Conservation (phyloP, 73 alveolate species). For the Effrenium voratum region DNA sequence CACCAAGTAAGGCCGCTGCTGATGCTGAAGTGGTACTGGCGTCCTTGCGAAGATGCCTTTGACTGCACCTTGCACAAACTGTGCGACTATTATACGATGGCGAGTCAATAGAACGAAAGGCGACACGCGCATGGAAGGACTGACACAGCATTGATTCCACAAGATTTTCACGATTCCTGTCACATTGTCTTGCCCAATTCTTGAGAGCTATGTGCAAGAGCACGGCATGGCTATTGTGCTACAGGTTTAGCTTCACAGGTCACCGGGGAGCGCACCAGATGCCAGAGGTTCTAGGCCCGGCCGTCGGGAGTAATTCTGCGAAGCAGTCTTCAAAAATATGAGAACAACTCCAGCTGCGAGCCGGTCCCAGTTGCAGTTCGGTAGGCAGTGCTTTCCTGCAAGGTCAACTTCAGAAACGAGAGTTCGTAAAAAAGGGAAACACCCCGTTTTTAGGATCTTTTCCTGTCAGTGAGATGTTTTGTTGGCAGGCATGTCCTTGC, state of each 20-base stretch:
- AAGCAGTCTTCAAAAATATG: too few relatives aligned
- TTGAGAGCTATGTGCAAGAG: not conserved
- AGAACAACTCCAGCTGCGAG: too few relatives aligned
- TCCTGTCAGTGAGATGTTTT: not conserved
- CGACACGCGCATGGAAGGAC: not conserved
- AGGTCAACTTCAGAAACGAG: not conserved
- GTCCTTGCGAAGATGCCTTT: constrained; percentile 66
- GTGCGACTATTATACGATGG: not conserved
- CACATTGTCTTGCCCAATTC: not conserved
- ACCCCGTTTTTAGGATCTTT: not conserved
- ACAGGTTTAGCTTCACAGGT: not conserved
- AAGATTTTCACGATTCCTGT: not conserved
- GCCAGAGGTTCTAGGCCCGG: too few relatives aligned
- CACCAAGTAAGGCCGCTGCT: constrained; percentile 31
- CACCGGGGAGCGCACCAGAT: too few relatives aligned
- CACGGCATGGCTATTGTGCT: not conserved
- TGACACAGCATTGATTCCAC: not conserved
- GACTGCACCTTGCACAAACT: not conserved
- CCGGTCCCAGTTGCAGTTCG: too few relatives aligned
- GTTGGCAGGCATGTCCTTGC: not conserved
- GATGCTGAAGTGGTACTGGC: constrained; percentile 85
- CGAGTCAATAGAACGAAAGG: not conserved
- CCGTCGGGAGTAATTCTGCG: too few relatives aligned
- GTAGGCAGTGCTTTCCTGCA: not conserved
- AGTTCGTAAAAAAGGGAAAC: not conserved